phyloP scores from a whole-genome alignment of 192 early-diverging fungal species.

The Coemansia sp. region DNA sequence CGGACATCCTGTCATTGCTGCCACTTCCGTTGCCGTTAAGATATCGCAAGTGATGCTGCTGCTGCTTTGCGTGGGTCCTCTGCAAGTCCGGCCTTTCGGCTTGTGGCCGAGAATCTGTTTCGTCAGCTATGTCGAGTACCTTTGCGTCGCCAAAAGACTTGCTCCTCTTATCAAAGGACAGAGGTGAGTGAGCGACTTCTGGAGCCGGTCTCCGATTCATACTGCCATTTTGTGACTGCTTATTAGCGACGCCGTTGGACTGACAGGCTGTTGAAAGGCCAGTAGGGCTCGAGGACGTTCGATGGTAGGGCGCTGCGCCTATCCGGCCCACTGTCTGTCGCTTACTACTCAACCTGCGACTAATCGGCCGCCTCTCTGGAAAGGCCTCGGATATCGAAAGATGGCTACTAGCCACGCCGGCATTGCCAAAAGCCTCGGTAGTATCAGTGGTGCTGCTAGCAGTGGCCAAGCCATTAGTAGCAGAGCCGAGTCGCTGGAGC shows the following conservation, averaged over 20 bases:
- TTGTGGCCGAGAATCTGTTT: background rate
- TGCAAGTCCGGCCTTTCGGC: background rate
- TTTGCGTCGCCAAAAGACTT: background rate
- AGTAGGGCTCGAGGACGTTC: background rate
- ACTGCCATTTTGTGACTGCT: background rate
- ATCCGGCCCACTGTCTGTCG: conserved; percentile 4
- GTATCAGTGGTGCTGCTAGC: background rate
- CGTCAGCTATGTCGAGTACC: background rate
- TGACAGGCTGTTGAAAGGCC: background rate
- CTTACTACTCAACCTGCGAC: conserved; percentile 18
- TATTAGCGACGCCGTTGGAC: background rate
- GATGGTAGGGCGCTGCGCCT: background rate
- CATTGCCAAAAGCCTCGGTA: background rate
- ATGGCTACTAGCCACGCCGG: background rate
- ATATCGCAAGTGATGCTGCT: background rate
- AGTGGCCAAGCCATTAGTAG: background rate
- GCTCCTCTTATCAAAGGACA: background rate
- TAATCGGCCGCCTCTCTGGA: conserved; percentile 42
- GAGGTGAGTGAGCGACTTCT: background rate
- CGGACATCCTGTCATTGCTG: background rate
- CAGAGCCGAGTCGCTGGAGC: conserved; percentile 5
- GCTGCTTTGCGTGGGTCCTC: background rate
- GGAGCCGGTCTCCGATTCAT: background rate
- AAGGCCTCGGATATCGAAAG: conserved; percentile 41
- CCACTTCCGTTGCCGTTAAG: background rate